Evolutionary conservation across 176 grass and related monocot genomes (phyloP), one percentile per base, ranked within the genome.

Genomic region (Eleusine coracana): DNA sequence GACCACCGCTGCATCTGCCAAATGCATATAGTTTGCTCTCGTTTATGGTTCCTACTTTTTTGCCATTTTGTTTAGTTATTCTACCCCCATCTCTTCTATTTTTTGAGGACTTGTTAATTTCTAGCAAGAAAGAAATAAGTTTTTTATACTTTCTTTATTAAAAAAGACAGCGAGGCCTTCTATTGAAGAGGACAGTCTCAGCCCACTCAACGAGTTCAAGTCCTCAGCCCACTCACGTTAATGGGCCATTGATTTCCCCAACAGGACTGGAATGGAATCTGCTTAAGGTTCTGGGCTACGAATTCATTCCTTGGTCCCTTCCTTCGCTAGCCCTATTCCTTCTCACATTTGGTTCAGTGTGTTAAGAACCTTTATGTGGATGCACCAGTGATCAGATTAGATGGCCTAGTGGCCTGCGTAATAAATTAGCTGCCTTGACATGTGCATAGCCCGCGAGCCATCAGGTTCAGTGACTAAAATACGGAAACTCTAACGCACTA

Each of bases 1-100:
- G 23, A 11, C 5, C 10, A 11, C 3, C 18, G 5, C 2, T 34
- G 59, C 10, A 11, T 63, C 11, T 65, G 23, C 48, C 7, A 66
- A 73, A 74, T 74, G 60, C 70, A 74, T 80, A 86, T 80, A 58
- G 55, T 66, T 74, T 34, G 18, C 58, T 67, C 37, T 41, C 29
- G 13, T 34, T 62, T 31, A 16, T 56, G 7, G 9, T 15, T 68
- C 21, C 44, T 74, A 23, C 10, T 23, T 48, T 66, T 66, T 60
- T 11, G 11, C 21, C 46, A 45, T 80, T 76, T 66, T 74, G 69
- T 80, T 80, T 80, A 66, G 34, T 67, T 76, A 40, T 15, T 54
- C 45, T 54, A 66, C 46, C 42, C 8, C 27, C 27, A 4, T 52
- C 4, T 41, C 54, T 49, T 78, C 37, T 71, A 52, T 42, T 73